Evolutionary conservation across 2,329 filamentous ascomycete genomes (phyloP), one percentile per base, ranked within the genome.

Genomic region (Talaromyces sp.): DNA sequence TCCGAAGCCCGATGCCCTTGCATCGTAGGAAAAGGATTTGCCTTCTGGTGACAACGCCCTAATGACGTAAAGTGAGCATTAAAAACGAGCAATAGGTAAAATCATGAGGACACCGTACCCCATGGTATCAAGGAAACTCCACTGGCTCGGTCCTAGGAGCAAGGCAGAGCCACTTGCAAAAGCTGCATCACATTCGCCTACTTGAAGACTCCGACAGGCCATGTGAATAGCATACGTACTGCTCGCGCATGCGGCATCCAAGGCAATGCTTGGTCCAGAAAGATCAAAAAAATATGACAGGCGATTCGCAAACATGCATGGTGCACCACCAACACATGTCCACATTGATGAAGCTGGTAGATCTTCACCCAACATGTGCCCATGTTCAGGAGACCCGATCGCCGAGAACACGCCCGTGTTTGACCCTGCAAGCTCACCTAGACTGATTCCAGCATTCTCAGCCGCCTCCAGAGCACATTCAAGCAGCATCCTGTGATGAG

Each of bases 1-100:
- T 63, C 80, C 82, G 67, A 83, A 84, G 1, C 82, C 82, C 70
- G 83, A 79, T 0, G 81, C 82, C n/a, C 71, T 67, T 15, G 76
- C 73, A 58, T 81, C 79, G 61, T 80, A 82, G 0, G 70, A 72
- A 3, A 65, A 65, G 53, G 70, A 75, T 1, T 63, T 60, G 11
- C 73, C 73, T n/a, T 72, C 71, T 2, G 67, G 58, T 11, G 65
- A 71, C 22, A 73, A 38, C 40, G 71, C 68, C 34, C 58, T 66
- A 19, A n/a, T 49, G 22, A 17, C 25, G 17, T 13, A 51, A 17
- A 49, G 22, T 13, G 61, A 38, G 36, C 36, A 3, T 38, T 15
- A 5, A 38, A 38, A 29, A 29, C 27, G 27, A 38, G 36, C 36
- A 8, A 69, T 17, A 31, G 61, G 59, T 25, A 63, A 66, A 2